Conservation (phyloP, 2,329 filamentous ascomycete genomes). For the Coniochaeta prunicola region DNA sequence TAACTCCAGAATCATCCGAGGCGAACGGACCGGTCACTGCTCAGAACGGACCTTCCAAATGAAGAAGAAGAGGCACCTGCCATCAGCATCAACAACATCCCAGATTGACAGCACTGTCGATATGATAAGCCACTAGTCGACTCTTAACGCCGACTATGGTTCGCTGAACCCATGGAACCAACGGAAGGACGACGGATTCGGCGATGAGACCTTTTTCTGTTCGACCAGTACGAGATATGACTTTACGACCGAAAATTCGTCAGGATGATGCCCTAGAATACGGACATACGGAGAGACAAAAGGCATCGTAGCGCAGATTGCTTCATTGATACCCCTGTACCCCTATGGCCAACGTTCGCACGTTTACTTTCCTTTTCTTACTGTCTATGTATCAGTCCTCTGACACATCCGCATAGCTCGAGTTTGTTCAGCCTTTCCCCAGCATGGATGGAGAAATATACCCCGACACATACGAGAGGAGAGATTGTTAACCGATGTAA, state of each 20-base stretch:
- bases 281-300: not conserved
- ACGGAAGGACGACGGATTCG: not conserved
- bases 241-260: not conserved
- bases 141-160: not conserved
- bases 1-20: conserved; percentile 9
- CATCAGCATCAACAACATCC: not conserved
- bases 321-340: not conserved
- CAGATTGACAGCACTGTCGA: not conserved
- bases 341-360: not conserved
- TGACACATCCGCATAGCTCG: not conserved
- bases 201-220: not conserved
- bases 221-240: not conserved
- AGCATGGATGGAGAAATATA: not conserved
- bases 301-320: not conserved
- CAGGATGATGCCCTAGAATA: not conserved
- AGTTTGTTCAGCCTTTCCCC: not conserved
- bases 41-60: not conserved
- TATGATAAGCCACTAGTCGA: not conserved
- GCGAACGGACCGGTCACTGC: conserved; percentile 3
- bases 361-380: not conserved
- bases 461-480: not conserved
- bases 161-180: not conserved
- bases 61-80: not conserved
- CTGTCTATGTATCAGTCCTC: not conserved
- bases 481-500: not conserved